Base-by-base conservation (phyloP, 148 eudicot genomes). In the Vaccinium darrowii region DNA sequence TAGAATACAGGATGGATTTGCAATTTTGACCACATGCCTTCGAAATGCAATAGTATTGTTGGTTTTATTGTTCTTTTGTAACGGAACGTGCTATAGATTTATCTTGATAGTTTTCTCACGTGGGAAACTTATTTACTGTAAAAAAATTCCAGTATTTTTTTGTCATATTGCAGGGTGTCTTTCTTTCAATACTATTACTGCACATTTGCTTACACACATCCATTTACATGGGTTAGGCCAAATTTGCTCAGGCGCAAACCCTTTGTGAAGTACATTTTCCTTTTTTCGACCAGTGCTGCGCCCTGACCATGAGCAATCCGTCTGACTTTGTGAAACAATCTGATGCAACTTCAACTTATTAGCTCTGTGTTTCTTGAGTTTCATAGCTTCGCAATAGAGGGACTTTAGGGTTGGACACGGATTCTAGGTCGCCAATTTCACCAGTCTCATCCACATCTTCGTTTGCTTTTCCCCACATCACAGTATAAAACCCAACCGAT, bases 401-500 rank as follows among this genome's bases (percentile, higher is more conserved):
- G 16, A 78, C 69, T 80, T 85, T 87, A 6, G 77, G 73, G 2
- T 80, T 33, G 3, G 88, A 16, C 5, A 87, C 65, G 0, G 89
- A 85, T 81, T 90, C 92, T 84, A 84, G 78, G 67, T 83, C 86
- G 10, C 43, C 56, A 25, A 7, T 75, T 75, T 83, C 83, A 36
- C 39, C 25, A 67, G 54, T 74, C 18, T 84, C 89, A 3, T 10
- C 84, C 58, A 76, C 81, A 16, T 87, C 90, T 86, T 91, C 93
- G 65, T 87, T 88, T 19, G 91, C 83, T 60, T 90, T 91, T 11
- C 92, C 92, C 93, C 93, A 90, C 91, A 88, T 91, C 15, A 91
- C 92, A 6, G 91, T 90, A n/a, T 91, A 90, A 84, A 91, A 91
- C 65, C 93, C 90, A 87, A 87, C 58, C 0, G 87, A 88, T 84